Base-by-base conservation (phyloP, 768 basidiomycete genomes). In the Pisolithus marmoratus region DNA sequence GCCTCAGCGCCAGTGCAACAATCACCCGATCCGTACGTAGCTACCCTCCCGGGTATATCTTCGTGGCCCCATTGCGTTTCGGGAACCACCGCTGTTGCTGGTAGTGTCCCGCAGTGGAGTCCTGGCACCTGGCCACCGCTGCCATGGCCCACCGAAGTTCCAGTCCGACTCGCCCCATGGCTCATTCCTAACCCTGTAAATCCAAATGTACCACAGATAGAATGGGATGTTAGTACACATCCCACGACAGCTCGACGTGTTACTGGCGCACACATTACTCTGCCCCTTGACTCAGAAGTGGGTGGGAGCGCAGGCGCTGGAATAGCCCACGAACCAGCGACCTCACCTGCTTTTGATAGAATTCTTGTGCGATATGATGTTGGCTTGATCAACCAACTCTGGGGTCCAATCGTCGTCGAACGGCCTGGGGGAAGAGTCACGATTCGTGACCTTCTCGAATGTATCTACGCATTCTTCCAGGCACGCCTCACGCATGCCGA, bases 321-420 rank as follows among this genome's bases (percentile, higher is more conserved):
- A 12, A 53, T 62, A 36, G 53, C 57, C 57, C 46, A 31, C 0
- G 41, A 66, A 11, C 7, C 57, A 0, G 55, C 62, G 42, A 69
- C 68, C 7, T 38, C 57, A 15, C 66, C 65, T 19, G 41, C 56
- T 0, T 54, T 59, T 1, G 41, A 53, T 4, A 60, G 26, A 11
- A 23, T 72, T 46, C 38, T 60, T 15, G 61, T 73, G 14, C 51
- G 53, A 4, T 63, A 64, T 42, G 60, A 62, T 31, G 36, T 55
- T 12, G 62, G 57, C 9, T 24, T 57, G 53, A 57, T 65, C 61
- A 57, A 59, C 4, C 56, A 56, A 4, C 60, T 66, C 38, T 75
- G 85, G 83, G 78, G 79, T 2, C 76, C 77, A 1, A 73, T 84
- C 51, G 53, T 72, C 37, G 58, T 82, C 46, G 59, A 73, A 9